phyloP scores from a whole-genome alignment of 2,329 filamentous ascomycete genomes.

The Phaeosphaeria sp. region DNA sequence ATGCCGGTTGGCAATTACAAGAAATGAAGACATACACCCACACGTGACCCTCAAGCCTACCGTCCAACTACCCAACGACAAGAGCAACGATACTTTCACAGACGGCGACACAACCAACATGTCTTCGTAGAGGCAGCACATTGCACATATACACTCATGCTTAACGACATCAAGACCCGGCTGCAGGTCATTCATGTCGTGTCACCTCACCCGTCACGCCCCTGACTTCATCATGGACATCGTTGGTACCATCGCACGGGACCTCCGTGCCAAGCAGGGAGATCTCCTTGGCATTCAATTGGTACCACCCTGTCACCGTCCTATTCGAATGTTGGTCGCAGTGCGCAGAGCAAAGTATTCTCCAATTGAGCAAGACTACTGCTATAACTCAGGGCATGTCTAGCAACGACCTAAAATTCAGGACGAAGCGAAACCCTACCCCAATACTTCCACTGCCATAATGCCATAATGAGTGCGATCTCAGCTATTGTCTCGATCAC shows the following conservation, averaged over 20 bases:
- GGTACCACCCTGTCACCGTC: constrained; percentile 15
- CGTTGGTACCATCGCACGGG: constrained; percentile 11
- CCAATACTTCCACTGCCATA: constrained; percentile 40
- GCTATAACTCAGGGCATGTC: constrained; percentile 28
- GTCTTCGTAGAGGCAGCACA: constrained; percentile 11
- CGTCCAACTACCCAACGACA: neutral
- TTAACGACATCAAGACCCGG: constrained; percentile 22
- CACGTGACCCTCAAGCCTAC: neutral
- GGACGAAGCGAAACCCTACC: constrained; percentile 13
- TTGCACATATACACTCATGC: constrained; percentile 9
- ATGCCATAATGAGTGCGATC: constrained; percentile 40
- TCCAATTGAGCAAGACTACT: constrained; percentile 37
- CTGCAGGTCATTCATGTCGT: constrained; percentile 5
- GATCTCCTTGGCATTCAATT: constrained; percentile 27
- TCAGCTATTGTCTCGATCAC: constrained; percentile 1
- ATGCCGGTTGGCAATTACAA: constrained; percentile 3
- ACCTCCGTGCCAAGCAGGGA: constrained; percentile 23
- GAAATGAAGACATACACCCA: constrained; percentile 5
- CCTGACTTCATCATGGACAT: constrained; percentile 6
- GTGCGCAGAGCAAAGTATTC: constrained; percentile 57
- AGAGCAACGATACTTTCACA: neutral
- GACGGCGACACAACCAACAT: neutral
- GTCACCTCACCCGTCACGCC: neutral
- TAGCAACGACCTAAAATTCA: constrained; percentile 34
- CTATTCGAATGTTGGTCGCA: constrained; percentile 49